These are phyloP conservation scores for Phyllosticta paracitricarpa DNA, from an alignment of 2,329 filamentous ascomycete species.

Conservation along the genomic window DNA sequence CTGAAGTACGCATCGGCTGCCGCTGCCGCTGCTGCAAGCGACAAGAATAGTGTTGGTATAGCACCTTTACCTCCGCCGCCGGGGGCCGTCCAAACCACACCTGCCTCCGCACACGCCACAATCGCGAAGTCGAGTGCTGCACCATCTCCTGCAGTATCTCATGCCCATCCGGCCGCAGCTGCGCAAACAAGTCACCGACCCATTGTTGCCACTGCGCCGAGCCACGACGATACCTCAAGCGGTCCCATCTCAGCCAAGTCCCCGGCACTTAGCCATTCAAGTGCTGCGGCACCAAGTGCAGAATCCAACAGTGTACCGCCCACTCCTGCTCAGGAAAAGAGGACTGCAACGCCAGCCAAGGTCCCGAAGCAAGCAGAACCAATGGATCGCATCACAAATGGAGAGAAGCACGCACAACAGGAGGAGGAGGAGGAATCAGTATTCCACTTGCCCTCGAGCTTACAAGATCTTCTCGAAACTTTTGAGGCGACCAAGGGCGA, in stretches of 20 bases:
- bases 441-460: constrained; percentile 79
- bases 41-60: constrained; percentile 83
- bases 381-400: constrained; percentile 37
- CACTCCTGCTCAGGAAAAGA: constrained; percentile 35
- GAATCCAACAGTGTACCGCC: constrained; percentile 33
- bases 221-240: constrained; percentile 30
- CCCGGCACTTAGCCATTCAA: constrained; percentile 38
- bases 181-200: constrained; percentile 19
- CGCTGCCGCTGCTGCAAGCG: constrained; percentile 81
- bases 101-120: constrained; percentile 32
- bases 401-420: constrained; percentile 40
- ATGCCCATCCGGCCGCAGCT: constrained; percentile 26
- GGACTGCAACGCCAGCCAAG: constrained; percentile 31
- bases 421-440: constrained; percentile 64
- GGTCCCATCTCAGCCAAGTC: constrained; percentile 39
- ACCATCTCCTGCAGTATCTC: constrained; percentile 39
- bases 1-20: constrained; percentile 96
- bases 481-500: constrained; percentile 76
- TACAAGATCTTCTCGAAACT: constrained; percentile 84
- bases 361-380: constrained; percentile 15
- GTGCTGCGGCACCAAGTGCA: constrained; percentile 32
- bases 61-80: constrained; percentile 87
- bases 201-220: constrained; percentile 21
- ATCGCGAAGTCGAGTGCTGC: constrained; percentile 48
- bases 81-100: constrained; percentile 33